Evolutionary conservation across 352 stramenopile species (phyloP).

Genomic region (Hyaloperonospora arabidopsidis): DNA sequence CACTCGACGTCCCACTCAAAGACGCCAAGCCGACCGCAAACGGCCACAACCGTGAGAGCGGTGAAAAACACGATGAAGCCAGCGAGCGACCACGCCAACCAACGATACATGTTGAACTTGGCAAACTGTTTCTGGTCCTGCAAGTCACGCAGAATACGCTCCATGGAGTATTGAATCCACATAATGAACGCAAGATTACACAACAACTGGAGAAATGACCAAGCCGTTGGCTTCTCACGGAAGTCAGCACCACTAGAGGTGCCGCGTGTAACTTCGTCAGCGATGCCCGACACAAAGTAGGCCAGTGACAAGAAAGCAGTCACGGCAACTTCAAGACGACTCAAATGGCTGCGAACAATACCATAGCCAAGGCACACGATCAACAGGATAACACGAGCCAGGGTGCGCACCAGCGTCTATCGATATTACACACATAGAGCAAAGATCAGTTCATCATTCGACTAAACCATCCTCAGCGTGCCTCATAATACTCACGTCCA

Average conservation of each 20-base stretch:
- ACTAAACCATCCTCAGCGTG: not conserved
- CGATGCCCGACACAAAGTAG: conserved; percentile 72
- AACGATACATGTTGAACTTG: conserved; percentile 86
- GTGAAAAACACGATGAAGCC: conserved; percentile 87
- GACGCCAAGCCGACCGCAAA: conserved; percentile 72
- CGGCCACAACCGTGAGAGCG: conserved; percentile 70
- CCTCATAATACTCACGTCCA: conserved; percentile 50
- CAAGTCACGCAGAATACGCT: conserved; percentile 75
- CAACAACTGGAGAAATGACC: conserved; percentile 78
- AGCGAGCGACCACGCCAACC: conserved; percentile 65
- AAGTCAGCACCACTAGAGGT: conserved; percentile 76
- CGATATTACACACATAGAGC: not conserved
- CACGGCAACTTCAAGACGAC: conserved; percentile 38
- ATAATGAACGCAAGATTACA: conserved; percentile 87
- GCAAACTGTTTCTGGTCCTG: conserved; percentile 84
- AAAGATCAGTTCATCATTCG: conserved; percentile 7
- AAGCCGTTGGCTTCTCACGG: conserved; percentile 67
- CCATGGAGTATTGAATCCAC: conserved; percentile 86
- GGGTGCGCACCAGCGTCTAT: conserved; percentile 69
- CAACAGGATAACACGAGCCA: conserved; percentile 79
- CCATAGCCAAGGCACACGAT: conserved; percentile 88
- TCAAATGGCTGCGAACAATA: conserved; percentile 69
- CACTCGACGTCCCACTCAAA: conserved; percentile 88
- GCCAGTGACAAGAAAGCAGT: conserved; percentile 57
- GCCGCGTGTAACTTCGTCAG: conserved; percentile 68